Conservation (phyloP, 495 filamentous ascomycete genomes). For the Aspergillus haitiensis region DNA sequence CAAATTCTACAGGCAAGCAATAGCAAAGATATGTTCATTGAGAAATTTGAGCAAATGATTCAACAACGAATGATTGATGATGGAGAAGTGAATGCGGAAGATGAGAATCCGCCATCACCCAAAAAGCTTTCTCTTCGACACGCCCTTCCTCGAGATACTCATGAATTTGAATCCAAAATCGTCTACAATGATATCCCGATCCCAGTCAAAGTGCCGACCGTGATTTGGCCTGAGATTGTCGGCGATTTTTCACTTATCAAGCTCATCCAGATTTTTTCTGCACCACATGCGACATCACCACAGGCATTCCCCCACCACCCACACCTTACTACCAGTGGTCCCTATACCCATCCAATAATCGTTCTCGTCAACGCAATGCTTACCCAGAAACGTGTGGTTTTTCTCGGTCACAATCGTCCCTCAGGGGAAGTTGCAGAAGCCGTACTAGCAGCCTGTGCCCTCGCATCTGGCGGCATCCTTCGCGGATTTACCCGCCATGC, state of each 20-base stretch:
- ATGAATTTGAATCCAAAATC: constrained; percentile 94
- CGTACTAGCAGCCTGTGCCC: constrained; percentile 87
- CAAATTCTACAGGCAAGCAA: constrained; percentile 86
- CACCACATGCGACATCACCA: constrained; percentile 74
- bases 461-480: constrained; percentile 92
- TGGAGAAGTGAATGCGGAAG: constrained; percentile 29
- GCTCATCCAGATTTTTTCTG: constrained; percentile 89
- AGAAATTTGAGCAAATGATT: constrained; percentile 96
- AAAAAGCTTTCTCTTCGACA: constrained; percentile 54
- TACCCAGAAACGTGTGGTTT: constrained; percentile 95
- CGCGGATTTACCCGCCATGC: constrained; percentile 95
- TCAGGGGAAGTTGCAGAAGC: constrained; percentile 95
- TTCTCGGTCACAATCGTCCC: constrained; percentile 90
- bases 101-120: constrained; percentile 42
- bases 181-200: constrained; percentile 94
- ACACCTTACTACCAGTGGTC: constrained; percentile 89
- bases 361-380: constrained; percentile 65
- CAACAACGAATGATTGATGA: constrained; percentile 61
- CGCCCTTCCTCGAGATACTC: constrained; percentile 82
- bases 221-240: constrained; percentile 91
- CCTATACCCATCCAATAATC: constrained; percentile 57
- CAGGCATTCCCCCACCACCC: constrained; percentile 85
- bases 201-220: constrained; percentile 91
- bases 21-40: constrained; percentile 92
- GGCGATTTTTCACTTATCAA: constrained; percentile 98